Conservation (phyloP, 2,329 filamentous ascomycete species). For the Verticillium dahliae region DNA sequence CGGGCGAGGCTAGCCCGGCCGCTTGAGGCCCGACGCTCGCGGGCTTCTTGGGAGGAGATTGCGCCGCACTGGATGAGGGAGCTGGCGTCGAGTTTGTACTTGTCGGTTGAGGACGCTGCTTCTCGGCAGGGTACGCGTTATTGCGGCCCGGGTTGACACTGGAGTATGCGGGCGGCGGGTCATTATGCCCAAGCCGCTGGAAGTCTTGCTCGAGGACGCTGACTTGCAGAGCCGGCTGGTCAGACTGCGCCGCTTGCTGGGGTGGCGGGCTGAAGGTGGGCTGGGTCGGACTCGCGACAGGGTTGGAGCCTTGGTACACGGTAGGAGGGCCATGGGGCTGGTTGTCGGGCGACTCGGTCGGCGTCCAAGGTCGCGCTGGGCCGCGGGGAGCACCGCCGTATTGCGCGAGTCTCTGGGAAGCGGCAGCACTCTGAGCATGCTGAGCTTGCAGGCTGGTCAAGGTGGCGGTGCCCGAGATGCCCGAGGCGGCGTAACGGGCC, state of each 20-base stretch:
- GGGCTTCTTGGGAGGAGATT: constrained; percentile 21
- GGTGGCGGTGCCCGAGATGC: constrained; percentile 80
- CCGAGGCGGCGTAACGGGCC: constrained; percentile 82
- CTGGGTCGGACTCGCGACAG: constrained; percentile 50
- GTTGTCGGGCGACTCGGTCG: constrained; percentile 81
- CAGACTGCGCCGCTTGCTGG: constrained; percentile 26
- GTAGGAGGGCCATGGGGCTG: constrained; percentile 85
- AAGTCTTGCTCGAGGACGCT: constrained; percentile 83
- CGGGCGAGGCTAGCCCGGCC: constrained; percentile 34
- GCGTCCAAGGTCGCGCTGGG: constrained; percentile 76
- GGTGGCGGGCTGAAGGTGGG: constrained; percentile 35
- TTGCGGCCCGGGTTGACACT: constrained; percentile 54
- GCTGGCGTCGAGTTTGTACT: constrained; percentile 18
- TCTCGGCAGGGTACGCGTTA: constrained; percentile 71
- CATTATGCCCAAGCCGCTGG: constrained; percentile 72
- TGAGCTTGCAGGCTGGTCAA: constrained; percentile 64
- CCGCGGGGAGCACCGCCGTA: constrained; percentile 52
- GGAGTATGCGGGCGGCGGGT: constrained; percentile 92
- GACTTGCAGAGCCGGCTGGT: constrained; percentile 35
- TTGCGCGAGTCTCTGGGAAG: constrained; percentile 72
- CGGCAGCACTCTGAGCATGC: constrained; percentile 65
- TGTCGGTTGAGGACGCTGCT: constrained; percentile 46
- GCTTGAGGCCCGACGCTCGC: constrained; percentile 17
- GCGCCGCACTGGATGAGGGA: constrained; percentile 19
- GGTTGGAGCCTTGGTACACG: constrained; percentile 80